Conservation (phyloP, 2,329 filamentous ascomycete genomes). For the Apiospora rasikravindrae region DNA sequence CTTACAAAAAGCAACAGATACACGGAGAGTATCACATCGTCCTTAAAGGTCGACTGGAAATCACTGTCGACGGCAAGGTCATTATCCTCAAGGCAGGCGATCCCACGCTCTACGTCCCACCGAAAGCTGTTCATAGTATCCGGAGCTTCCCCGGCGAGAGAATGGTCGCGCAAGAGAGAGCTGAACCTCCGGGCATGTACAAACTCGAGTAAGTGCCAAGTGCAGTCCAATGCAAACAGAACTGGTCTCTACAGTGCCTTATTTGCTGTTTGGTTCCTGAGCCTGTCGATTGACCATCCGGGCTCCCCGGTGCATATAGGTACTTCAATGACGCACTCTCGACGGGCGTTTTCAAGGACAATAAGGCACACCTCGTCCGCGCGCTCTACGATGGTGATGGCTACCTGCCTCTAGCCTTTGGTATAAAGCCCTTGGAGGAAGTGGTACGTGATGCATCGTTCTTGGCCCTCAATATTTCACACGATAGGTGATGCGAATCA, state of each 20-base stretch:
- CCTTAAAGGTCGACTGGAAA: constrained; percentile 19
- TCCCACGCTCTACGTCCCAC: constrained; percentile 8
- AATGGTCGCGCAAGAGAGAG: constrained; percentile 7
- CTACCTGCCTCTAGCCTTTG: constrained; percentile 17
- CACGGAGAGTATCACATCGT: constrained; percentile 19
- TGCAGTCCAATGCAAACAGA: constrained; percentile 5
- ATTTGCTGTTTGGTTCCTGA: not conserved
- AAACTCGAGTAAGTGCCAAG: constrained; percentile 17
- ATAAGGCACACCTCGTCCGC: constrained; percentile 9
- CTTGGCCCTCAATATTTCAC: not conserved
- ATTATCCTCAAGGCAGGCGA: constrained; percentile 7
- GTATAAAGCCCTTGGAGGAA: constrained; percentile 18
- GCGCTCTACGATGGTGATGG: constrained; percentile 20
- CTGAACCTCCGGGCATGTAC: constrained; percentile 11
- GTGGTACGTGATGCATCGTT: not conserved
- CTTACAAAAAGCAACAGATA: not conserved
- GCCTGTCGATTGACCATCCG: not conserved
- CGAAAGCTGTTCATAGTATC: constrained; percentile 17
- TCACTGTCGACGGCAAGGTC: constrained; percentile 17
- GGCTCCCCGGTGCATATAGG: not conserved
- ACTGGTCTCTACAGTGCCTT: too few relatives aligned
- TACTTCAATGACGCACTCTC: not conserved
- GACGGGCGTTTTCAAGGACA: not conserved
- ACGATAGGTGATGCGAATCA: not conserved
- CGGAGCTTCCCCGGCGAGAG: constrained; percentile 20